Base-by-base conservation (phyloP, 1,284 basidiomycete genomes). In the Ustilago lituana region DNA sequence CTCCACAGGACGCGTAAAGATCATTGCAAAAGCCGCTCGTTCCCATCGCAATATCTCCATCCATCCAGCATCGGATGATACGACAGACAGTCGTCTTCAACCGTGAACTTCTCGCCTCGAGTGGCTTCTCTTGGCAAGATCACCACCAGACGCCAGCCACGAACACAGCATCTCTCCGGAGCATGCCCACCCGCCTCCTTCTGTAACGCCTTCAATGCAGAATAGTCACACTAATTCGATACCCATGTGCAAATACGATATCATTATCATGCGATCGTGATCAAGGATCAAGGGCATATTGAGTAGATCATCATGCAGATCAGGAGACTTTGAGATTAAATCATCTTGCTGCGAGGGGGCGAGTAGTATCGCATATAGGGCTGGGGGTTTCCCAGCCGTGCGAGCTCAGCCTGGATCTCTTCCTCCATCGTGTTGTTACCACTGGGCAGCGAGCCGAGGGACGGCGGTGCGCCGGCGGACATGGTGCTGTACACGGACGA, bases 341-440 rank as follows among this genome's bases (percentile, higher is more conserved):
- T 39, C 65, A 68, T 53, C 48, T 68, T 68, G 33, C 65, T 62
- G 22, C 65, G 37, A 14, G 65, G 65, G 7, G 65, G 65, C 33
- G 65, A 68, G 47, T 68, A 68, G 39, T 68, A 62, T 9, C 59
- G 35, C 54, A 68, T 51, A 32, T 54, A 62, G 11, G 65, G 65
- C 51, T 62, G 50, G 4, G 65, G 59, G 24, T 68, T 68, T 15
- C 65, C 65, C 23, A 68, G 23, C 3, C 59, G 27, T 1, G 59
- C 59, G 9, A 68, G 53, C 27, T 68, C 65, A 15, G 65, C 65
- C 31, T 68, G 65, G 26, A 68, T 68, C 23, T 68, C 65, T 17
- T 62, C 65, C 35, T 68, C 65, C 65, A 68, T 68, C 3, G 65
- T 68, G 26, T 68, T 62, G 38, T 68, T 68, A 3, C 54, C 65